phyloP scores from a whole-genome alignment of 768 basidiomycete genomes.

The Cystofilobasidium bisporidii region DNA sequence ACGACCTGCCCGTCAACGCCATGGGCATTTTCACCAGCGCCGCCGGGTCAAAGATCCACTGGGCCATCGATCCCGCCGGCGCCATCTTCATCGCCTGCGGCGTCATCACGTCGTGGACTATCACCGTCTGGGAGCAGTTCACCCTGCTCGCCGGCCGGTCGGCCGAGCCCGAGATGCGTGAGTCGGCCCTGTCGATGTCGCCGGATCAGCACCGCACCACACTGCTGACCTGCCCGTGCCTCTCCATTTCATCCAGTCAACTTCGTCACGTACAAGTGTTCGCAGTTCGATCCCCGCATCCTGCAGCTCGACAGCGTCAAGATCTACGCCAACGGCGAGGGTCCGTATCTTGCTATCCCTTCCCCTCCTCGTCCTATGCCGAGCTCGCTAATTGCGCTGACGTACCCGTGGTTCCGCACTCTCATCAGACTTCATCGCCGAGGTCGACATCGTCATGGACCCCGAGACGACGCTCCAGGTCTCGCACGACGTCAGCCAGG shows the following conservation, averaged over 20 bases:
- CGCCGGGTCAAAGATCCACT: conserved; percentile 41
- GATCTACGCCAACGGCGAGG: conserved; percentile 45
- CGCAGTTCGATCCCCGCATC: conserved; percentile 80
- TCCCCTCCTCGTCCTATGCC: conserved; percentile 28
- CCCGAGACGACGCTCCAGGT: conserved; percentile 58
- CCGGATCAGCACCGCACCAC: background rate
- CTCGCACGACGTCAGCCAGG: conserved; percentile 32
- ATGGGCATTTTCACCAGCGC: conserved; percentile 40
- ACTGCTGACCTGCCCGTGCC: background rate
- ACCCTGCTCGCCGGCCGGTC: conserved; percentile 81
- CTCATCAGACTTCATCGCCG: conserved; percentile 67
- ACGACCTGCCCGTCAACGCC: conserved; percentile 43
- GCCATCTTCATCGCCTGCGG: conserved; percentile 26
- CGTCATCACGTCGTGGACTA: conserved; percentile 66
- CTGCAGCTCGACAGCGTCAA: conserved; percentile 73
- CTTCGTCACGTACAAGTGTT: too few relatives aligned
- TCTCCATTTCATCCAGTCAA: too few relatives aligned
- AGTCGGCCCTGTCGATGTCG: background rate
- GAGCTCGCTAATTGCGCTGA: conserved; percentile 14
- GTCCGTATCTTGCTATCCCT: conserved; percentile 35
- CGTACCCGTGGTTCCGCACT: conserved; percentile 28
- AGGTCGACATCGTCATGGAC: conserved; percentile 59
- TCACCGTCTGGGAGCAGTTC: conserved; percentile 71
- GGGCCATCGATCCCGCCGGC: conserved; percentile 27
- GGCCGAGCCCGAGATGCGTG: conserved; percentile 79